Percentiles rank a stretch among this genome's conserved stretches.
These are phyloP conservation scores for Crithidia thermophila DNA, from an alignment of 208 protist genomes.

Conservation along the genomic window DNA sequence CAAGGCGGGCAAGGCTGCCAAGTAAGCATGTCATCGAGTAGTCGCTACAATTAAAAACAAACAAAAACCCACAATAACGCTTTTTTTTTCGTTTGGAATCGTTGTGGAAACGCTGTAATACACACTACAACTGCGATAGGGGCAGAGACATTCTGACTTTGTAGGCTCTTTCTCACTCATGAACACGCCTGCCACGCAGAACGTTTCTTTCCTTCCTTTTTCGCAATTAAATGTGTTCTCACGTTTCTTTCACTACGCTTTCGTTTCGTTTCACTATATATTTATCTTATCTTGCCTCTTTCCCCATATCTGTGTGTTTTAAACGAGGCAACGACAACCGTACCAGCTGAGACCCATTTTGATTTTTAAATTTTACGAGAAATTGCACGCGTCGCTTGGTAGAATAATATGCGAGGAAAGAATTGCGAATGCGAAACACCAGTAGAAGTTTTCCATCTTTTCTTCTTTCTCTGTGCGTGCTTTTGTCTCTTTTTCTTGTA, in stretches of 20 bases:
- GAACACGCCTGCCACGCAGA: too few relatives aligned
- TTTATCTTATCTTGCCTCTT: not conserved
- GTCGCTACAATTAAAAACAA: too few relatives aligned
- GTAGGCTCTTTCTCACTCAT: too few relatives aligned
- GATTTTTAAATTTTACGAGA: not conserved
- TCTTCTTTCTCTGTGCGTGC: not conserved
- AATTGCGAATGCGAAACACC: not conserved
- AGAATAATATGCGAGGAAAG: not conserved
- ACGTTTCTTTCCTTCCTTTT: too few relatives aligned
- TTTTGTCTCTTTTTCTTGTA: not conserved
- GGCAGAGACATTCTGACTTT: too few relatives aligned
- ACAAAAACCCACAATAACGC: too few relatives aligned
- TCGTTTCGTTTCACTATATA: not conserved
- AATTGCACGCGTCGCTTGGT: too few relatives aligned
- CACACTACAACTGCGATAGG: too few relatives aligned
- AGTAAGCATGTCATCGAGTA: too few relatives aligned
- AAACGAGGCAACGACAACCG: not conserved
- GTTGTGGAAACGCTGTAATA: too few relatives aligned
- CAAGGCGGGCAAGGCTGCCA: conserved; percentile 5
- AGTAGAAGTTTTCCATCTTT: not conserved
- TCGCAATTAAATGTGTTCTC: too few relatives aligned
- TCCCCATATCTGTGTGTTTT: not conserved
- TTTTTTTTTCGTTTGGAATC: conserved; percentile 14
- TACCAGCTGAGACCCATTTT: not conserved
- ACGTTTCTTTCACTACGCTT: too few relatives aligned